phyloP scores from a whole-genome alignment of 352 stramenopile species.

The Phytopythium sindhum region DNA sequence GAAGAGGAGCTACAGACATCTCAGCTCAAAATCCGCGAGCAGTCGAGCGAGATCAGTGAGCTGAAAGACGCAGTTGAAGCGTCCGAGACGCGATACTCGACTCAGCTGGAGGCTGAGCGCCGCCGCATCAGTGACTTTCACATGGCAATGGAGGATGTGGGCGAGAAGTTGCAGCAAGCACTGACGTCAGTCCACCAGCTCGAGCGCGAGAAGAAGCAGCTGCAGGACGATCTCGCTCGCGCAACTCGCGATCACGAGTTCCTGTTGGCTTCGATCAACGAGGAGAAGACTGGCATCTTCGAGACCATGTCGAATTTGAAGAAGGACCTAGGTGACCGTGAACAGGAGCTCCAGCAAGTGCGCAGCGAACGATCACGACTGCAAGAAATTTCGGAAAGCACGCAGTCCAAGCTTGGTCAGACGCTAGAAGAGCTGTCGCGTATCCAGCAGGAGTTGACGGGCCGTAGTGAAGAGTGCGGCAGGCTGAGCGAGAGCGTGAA shows the following conservation, averaged over 20 bases:
- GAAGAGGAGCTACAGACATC: slow-evolving; percentile 13
- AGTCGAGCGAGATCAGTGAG: neutral
- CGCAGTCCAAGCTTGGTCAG: neutral
- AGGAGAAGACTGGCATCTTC: slow-evolving; percentile 5
- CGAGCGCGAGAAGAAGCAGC: slow-evolving; percentile 5
- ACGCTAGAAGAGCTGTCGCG: neutral
- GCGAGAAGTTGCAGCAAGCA: slow-evolving; percentile 3
- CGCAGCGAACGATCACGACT: neutral
- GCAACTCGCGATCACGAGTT: slow-evolving; percentile 3
- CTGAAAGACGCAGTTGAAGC: neutral
- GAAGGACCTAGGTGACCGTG: neutral
- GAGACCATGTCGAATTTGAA: neutral
- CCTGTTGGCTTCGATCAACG: slow-evolving; percentile 1
- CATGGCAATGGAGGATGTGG: slow-evolving; percentile 16
- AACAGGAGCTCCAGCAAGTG: neutral
- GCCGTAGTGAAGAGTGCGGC: neutral
- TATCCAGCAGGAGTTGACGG: neutral
- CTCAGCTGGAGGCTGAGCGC: neutral
- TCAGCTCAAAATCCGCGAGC: slow-evolving; percentile 1
- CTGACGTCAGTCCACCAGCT: neutral
- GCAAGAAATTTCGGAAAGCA: neutral
- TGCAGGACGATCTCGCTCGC: slow-evolving; percentile 2
- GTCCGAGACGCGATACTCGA: neutral
- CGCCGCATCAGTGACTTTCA: slow-evolving; percentile 9
- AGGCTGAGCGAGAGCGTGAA: neutral